phyloP scores from a whole-genome alignment of 2,329 filamentous ascomycete genomes.

The Lachnellula hyalina region DNA sequence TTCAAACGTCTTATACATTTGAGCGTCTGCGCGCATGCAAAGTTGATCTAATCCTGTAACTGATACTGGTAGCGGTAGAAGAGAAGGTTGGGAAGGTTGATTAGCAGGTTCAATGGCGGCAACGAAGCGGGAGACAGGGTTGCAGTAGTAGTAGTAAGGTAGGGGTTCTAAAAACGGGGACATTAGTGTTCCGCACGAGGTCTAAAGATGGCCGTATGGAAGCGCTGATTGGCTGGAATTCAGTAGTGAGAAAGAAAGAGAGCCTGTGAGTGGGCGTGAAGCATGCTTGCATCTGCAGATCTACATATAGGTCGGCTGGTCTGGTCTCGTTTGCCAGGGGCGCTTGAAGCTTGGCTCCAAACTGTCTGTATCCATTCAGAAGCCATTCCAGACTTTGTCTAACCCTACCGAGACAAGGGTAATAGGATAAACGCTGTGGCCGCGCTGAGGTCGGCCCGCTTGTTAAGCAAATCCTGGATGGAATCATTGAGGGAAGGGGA shows the following conservation, averaged over 20 bases:
- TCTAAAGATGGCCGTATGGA: not conserved
- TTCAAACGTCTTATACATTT: conserved; percentile 23
- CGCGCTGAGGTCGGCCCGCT: conserved; percentile 6
- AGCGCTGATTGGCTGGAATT: conserved; percentile 1
- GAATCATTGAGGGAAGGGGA: not conserved
- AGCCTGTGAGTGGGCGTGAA: not conserved
- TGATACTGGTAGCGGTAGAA: not conserved
- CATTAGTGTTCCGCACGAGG: not conserved
- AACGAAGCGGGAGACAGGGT: not conserved
- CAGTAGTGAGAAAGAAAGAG: not conserved
- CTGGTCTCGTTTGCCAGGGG: not conserved
- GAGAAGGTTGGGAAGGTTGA: not conserved
- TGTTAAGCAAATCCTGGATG: conserved; percentile 6
- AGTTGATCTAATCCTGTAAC: conserved; percentile 9
- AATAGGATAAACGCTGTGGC: conserved; percentile 8
- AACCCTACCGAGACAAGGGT: not conserved
- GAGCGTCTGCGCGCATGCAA: conserved; percentile 1
- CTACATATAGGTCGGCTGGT: not conserved
- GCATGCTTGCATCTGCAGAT: not conserved
- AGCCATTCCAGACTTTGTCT: not conserved
- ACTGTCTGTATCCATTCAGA: not conserved
- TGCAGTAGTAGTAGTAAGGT: not conserved
- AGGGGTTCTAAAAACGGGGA: not conserved
- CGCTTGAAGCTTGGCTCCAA: not conserved
- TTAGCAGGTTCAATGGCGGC: not conserved